Percentiles rank a stretch among this genome's conserved stretches.
These are phyloP conservation scores for Schizosaccharomyces octosporus DNA, from an alignment of 805 yeast species.

Conservation along the genomic window DNA sequence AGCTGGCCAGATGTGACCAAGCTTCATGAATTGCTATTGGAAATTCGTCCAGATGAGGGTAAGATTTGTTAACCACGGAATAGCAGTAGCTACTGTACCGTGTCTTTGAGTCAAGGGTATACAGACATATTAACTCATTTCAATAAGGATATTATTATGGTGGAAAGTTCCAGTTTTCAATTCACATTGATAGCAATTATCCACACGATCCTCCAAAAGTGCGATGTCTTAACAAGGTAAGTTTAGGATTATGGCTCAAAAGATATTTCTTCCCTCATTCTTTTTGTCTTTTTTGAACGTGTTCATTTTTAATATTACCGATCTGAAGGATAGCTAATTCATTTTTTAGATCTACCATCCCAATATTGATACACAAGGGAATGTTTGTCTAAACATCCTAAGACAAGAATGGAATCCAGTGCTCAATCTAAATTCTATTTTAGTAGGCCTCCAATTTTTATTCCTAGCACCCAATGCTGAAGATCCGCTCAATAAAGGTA, in stretches of 20 bases:
- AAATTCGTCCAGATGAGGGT: slow-evolving; percentile 46
- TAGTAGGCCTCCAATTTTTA: slow-evolving; percentile 64
- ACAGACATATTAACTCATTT: background rate
- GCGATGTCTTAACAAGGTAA: slow-evolving; percentile 12
- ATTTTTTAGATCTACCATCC: slow-evolving; percentile 60
- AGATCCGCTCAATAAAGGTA: slow-evolving; percentile 68
- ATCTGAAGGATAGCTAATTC: background rate
- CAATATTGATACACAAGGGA: slow-evolving; percentile 72
- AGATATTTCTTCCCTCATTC: slow-evolving; percentile 21
- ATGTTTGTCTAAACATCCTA: slow-evolving; percentile 70
- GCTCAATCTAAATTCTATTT: slow-evolving; percentile 49
- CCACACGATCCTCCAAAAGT: slow-evolving; percentile 80
- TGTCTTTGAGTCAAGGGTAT: background rate
- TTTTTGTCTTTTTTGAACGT: background rate
- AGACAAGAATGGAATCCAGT: slow-evolving; percentile 96
- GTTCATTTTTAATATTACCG: background rate
- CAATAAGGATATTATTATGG: slow-evolving; percentile 22
- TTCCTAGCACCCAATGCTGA: slow-evolving; percentile 77
- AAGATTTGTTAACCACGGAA: background rate
- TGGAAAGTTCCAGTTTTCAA: slow-evolving; percentile 50
- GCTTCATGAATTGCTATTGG: slow-evolving; percentile 35
- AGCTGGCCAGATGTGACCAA: slow-evolving; percentile 28
- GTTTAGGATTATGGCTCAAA: background rate
- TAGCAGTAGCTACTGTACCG: background rate
- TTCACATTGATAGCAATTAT: slow-evolving; percentile 41